phyloP scores from a whole-genome alignment of 805 yeast genomes.

The Komagataella ulmi region DNA sequence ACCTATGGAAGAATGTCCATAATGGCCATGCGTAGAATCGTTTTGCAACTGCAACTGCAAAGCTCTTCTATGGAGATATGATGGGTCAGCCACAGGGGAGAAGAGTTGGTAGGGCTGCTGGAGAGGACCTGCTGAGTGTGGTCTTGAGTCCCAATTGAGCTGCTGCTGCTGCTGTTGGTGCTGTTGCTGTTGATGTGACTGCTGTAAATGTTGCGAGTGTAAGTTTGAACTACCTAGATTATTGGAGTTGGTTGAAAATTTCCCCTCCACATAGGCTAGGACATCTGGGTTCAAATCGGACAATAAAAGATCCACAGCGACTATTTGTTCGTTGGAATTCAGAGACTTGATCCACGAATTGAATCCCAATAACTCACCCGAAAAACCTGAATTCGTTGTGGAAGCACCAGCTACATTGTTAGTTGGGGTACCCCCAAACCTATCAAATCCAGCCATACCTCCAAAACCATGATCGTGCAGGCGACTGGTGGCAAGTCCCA shows the following conservation, averaged over 20 bases:
- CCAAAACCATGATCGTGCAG: neutral
- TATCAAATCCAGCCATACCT: neutral
- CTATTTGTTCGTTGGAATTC: conserved; percentile 29
- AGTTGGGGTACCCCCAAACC: neutral
- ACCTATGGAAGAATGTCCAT: neutral
- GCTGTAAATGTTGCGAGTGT: conserved; percentile 7
- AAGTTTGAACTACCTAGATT: neutral
- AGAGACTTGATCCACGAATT: conserved; percentile 33
- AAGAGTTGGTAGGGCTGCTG: conserved; percentile 8
- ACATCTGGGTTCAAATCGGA: conserved; percentile 29
- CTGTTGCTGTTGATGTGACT: conserved; percentile 6
- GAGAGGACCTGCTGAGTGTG: conserved; percentile 3
- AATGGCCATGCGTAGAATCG: neutral
- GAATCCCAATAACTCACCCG: conserved; percentile 30
- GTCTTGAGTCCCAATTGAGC: neutral
- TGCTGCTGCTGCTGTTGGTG: conserved; percentile 9
- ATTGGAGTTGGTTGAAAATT: conserved; percentile 16
- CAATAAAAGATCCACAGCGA: conserved; percentile 35
- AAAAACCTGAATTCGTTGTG: conserved; percentile 9
- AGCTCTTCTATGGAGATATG: conserved; percentile 9
- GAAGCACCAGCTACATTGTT: neutral
- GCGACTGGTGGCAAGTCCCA: neutral
- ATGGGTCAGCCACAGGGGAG: conserved; percentile 14
- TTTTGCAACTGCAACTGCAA: conserved; percentile 7
- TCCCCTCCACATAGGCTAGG: conserved; percentile 27